phyloP scores from a whole-genome alignment of 75 land plant genomes.

The Sequoia sempervirens region DNA sequence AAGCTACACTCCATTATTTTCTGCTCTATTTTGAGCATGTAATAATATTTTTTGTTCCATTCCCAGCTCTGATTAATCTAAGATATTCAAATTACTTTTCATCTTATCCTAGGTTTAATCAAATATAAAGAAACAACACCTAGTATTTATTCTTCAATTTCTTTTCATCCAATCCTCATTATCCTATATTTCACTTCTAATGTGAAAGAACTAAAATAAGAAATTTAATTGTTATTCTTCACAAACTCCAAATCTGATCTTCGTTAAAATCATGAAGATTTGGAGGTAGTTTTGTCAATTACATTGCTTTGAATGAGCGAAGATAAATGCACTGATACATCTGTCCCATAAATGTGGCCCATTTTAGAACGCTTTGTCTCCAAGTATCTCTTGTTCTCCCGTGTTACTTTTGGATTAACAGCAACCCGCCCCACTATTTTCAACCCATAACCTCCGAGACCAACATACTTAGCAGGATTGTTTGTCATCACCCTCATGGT shows the following conservation, averaged over 20 bases:
- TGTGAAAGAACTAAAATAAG: background rate
- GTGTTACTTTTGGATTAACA: constrained; percentile 53
- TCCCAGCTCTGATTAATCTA: no score
- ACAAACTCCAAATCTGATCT: background rate
- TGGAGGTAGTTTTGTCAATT: background rate
- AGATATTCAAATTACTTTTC: no score
- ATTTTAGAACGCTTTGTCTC: constrained; percentile 88
- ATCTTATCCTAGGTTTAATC: no score
- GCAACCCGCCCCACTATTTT: constrained; percentile 55
- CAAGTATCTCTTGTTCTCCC: constrained; percentile 80
- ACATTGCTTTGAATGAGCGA: background rate
- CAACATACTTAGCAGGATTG: constrained; percentile 68
- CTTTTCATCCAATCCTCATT: no score
- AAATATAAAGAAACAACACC: no score
- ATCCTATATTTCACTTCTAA: background rate
- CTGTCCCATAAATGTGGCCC: constrained; percentile 90
- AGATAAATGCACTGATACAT: constrained; percentile 5
- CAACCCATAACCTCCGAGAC: constrained; percentile 66
- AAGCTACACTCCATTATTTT: no score
- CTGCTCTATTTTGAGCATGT: no score
- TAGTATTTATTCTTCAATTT: no score
- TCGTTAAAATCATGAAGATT: background rate
- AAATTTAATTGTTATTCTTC: background rate
- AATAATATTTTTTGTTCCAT: no score
- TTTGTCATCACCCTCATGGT: constrained; percentile 73